Evolutionary conservation across 805 yeast species (phyloP).

Genomic region (Saccharomycopsis sp.): DNA sequence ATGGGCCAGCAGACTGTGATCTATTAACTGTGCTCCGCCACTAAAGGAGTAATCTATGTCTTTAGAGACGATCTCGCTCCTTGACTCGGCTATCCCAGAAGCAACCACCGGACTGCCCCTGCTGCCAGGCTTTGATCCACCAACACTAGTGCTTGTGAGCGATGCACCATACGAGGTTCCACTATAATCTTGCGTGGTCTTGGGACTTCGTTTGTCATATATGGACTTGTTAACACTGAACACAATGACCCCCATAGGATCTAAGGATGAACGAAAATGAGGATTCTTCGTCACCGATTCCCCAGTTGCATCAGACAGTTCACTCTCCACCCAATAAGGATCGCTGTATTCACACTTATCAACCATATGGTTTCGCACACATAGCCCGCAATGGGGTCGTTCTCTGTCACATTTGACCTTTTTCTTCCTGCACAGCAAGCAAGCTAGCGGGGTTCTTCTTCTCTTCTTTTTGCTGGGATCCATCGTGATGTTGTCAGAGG

Average conservation of each 20-base stretch:
- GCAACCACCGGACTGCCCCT: too few species aligned
- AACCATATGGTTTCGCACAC: neutral
- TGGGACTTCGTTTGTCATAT: too few species aligned
- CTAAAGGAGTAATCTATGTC: too few species aligned
- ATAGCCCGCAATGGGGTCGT: slow-evolving; percentile 29
- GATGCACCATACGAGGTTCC: too few species aligned
- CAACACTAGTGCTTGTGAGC: too few species aligned
- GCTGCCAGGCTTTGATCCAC: too few species aligned
- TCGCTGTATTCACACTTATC: neutral
- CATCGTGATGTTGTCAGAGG: too few species aligned
- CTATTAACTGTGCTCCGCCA: too few species aligned
- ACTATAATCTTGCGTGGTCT: too few species aligned
- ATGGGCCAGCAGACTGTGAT: too few species aligned
- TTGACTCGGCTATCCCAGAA: too few species aligned
- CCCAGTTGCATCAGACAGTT: neutral
- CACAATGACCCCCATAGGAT: neutral
- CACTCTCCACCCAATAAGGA: neutral
- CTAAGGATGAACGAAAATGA: neutral
- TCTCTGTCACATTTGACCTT: slow-evolving; percentile 31
- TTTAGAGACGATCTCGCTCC: too few species aligned
- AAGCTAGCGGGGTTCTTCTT: slow-evolving; percentile 27
- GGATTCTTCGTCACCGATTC: neutral
- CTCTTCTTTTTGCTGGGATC: neutral
- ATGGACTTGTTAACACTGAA: neutral
- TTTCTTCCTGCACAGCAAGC: slow-evolving; percentile 30